Conservation (phyloP, 2,329 filamentous ascomycete genomes). For the Penicillium occitanis region DNA sequence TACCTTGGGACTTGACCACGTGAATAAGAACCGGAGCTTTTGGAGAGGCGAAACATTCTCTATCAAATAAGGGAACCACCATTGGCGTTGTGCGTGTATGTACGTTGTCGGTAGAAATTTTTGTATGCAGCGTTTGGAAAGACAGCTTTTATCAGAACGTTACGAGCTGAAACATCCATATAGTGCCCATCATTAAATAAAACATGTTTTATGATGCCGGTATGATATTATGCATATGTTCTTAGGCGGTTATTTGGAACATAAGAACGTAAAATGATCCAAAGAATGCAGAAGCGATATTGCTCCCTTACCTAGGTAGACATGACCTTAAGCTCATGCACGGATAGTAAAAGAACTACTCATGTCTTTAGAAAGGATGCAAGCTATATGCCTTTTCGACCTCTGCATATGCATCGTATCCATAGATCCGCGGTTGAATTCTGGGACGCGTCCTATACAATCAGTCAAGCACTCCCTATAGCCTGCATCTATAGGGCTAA, state of each 20-base stretch:
- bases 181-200: neutral
- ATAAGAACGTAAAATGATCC: neutral
- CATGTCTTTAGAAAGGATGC: neutral
- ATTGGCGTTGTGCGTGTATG: conserved; percentile 14
- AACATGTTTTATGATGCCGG: neutral
- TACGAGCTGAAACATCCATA: neutral
- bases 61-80: conserved; percentile 51
- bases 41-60: conserved; percentile 65
- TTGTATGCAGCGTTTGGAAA: neutral
- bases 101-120: neutral
- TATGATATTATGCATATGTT: conserved; percentile 5
- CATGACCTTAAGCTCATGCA: neutral
- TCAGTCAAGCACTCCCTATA: neutral
- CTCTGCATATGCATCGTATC: neutral
- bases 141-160: neutral
- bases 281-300: neutral
- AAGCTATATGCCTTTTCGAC: neutral
- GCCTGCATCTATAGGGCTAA: neutral
- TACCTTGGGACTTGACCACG: conserved; percentile 67
- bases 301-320: neutral
- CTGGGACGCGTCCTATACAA: neutral
- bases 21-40: conserved; percentile 60
- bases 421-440: neutral
- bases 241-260: neutral
- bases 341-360: neutral